phyloP scores from a whole-genome alignment of 2,329 filamentous ascomycete genomes.

The Claviceps spartinae region DNA sequence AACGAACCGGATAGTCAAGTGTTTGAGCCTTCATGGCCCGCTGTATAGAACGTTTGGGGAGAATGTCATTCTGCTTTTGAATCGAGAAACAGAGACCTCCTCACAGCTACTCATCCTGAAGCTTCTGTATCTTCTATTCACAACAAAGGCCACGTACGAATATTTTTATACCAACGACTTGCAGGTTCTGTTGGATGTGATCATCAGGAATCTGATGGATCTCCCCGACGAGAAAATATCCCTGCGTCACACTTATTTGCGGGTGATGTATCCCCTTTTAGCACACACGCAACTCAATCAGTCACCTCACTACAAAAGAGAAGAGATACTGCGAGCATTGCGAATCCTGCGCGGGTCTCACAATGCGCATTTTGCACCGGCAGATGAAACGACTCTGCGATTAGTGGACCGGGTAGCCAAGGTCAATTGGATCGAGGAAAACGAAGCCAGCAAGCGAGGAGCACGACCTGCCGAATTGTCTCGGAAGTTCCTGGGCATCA shows the following conservation, averaged over 20 bases:
- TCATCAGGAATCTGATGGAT: slow-evolving; percentile 93
- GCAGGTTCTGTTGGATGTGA: slow-evolving; percentile 84
- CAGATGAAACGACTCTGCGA: slow-evolving; percentile 66
- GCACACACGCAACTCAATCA: slow-evolving; percentile 82
- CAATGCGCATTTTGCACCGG: slow-evolving; percentile 64
- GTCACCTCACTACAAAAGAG: slow-evolving; percentile 80
- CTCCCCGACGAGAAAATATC: slow-evolving; percentile 68
- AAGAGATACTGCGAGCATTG: slow-evolving; percentile 68
- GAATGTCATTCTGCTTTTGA: slow-evolving; percentile 89
- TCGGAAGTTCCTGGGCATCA: slow-evolving; percentile 55
- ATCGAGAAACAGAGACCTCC: slow-evolving; percentile 87
- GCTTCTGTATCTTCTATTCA: slow-evolving; percentile 88
- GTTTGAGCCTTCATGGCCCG: slow-evolving; percentile 67
- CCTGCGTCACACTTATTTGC: slow-evolving; percentile 84
- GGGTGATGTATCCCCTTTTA: slow-evolving; percentile 80
- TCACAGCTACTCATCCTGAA: slow-evolving; percentile 94
- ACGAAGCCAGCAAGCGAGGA: slow-evolving; percentile 19
- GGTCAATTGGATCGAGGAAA: slow-evolving; percentile 52
- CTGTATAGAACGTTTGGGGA: slow-evolving; percentile 90
- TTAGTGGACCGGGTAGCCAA: slow-evolving; percentile 62
- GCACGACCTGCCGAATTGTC: slow-evolving; percentile 34
- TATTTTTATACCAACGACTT: slow-evolving; percentile 99
- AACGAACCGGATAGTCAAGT: slow-evolving; percentile 89
- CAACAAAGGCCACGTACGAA: slow-evolving; percentile 79
- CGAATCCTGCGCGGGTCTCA: slow-evolving; percentile 51